Conservation (phyloP, 257 asterid genomes). For the Solanum bulbocastanum region DNA sequence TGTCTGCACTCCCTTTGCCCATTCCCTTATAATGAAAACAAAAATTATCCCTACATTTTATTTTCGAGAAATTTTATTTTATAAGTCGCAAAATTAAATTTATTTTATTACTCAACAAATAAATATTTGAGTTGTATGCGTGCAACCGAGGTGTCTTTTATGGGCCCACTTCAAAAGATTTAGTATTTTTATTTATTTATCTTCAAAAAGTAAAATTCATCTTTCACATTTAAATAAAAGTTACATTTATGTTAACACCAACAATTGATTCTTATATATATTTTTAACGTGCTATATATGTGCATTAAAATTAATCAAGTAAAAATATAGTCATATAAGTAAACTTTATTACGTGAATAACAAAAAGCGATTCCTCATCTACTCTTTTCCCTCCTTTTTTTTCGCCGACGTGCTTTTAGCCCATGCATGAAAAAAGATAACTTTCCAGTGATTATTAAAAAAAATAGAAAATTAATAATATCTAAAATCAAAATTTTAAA, state of each 20-base stretch:
- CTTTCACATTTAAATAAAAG: neutral
- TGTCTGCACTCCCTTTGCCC: neutral
- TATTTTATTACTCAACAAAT: no score
- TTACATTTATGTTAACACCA: neutral
- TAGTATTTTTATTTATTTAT: no score
- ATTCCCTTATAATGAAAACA: neutral
- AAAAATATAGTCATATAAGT: neutral
- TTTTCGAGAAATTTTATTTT: no score
- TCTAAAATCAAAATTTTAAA: no score
- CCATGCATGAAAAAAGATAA: neutral
- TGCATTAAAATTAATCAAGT: neutral
- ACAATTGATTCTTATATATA: neutral
- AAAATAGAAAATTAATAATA: no score
- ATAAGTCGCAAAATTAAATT: neutral
- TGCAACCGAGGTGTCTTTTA: neutral
- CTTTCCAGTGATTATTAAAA: no score
- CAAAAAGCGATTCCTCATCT: no score
- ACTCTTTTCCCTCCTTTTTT: neutral
- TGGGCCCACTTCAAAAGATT: no score
- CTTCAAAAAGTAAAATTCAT: neutral
- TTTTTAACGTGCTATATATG: neutral
- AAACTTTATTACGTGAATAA: no score
- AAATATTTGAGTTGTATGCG: neutral
- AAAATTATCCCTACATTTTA: neutral
- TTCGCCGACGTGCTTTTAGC: neutral